A percentile compares a stretch with the other conserved stretches of the same genome.
Evolutionary conservation across 2,329 filamentous ascomycete genomes (phyloP).

Genomic region (Diaporthe sp.): DNA sequence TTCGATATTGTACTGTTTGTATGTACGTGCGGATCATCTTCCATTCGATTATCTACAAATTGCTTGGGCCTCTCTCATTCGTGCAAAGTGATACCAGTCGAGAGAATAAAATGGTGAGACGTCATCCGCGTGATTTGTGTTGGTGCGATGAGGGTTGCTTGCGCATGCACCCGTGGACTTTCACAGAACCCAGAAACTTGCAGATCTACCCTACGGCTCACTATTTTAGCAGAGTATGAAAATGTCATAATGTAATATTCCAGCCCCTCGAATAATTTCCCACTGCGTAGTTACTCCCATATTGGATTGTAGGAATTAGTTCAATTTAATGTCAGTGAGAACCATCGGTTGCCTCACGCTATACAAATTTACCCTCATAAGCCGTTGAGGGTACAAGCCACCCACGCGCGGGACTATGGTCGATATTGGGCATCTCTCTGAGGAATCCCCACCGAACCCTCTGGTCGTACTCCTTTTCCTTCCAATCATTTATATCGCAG

Average conservation of each 20-base stretch:
- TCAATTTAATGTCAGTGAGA: neutral
- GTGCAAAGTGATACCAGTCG: neutral
- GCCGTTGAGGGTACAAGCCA: neutral
- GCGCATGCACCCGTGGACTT: neutral
- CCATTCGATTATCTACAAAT: neutral
- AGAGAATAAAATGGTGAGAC: neutral
- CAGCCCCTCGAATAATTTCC: no score
- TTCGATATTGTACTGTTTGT: neutral
- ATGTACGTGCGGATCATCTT: neutral
- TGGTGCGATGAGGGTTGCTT: neutral
- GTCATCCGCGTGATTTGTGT: neutral
- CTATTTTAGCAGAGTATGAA: neutral
- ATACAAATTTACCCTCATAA: neutral
- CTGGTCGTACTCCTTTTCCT: neutral
- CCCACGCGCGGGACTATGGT: neutral
- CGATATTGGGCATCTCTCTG: neutral
- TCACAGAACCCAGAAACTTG: neutral
- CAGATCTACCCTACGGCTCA: no score
- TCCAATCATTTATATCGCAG: neutral
- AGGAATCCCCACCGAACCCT: neutral
- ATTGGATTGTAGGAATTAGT: no score
- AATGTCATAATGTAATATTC: neutral
- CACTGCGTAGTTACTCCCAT: no score
- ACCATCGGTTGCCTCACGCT: neutral
- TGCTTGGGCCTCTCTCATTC: neutral